Base-by-base conservation (phyloP, 768 basidiomycete species). In the Podaxis rugospora region DNA sequence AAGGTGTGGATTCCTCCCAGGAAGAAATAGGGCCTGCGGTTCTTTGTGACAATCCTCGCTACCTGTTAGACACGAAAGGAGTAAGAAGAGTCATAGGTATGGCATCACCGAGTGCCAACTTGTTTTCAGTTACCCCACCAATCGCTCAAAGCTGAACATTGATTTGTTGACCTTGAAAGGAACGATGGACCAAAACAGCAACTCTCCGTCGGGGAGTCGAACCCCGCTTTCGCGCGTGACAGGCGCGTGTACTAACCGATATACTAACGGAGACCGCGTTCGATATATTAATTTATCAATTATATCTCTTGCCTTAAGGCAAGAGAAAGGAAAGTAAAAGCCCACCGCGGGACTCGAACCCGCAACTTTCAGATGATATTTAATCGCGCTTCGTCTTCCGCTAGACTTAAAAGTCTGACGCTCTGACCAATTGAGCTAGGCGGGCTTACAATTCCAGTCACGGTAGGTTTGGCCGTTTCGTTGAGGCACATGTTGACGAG, bases 171-270 rank as follows among this genome's bases (percentile, higher is more conserved):
- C 2, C 32, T 32, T 16, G 2, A 5, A 5, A 39, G 25, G 5
- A 35, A 13, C 4, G 32, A 0, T 5, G 9, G 46, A 9, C 3
- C 50, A 35, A 51, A 40, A 23, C 50, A 23, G 46, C 16, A 13
- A 28, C 51, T 59, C 57, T 62, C 61, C 40, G 57, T 62, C 60
- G 53, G 56, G 55, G 63, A 59, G 49, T 64, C 63, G 63, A 64
- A 64, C 63, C 63, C 63, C 51, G 60, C 56, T 62, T 62, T 64
- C 59, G 63, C 61, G 63, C 56, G 60, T 63, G 62, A 63, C 62
- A 63, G 57, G 62, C 62, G 57, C 58, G 62, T 63, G 62, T 63
- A 63, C 58, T 63, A 63, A 60, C 62, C 62, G 62, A 63, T 63
- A 63, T 60, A 63, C 62, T 63, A 63, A 63, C 57, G 60, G 53